Percentiles rank a stretch among this genome's conserved stretches.
Evolutionary conservation across 1,139 yeast species (phyloP).

Genomic region (Taphrina confusa): DNA sequence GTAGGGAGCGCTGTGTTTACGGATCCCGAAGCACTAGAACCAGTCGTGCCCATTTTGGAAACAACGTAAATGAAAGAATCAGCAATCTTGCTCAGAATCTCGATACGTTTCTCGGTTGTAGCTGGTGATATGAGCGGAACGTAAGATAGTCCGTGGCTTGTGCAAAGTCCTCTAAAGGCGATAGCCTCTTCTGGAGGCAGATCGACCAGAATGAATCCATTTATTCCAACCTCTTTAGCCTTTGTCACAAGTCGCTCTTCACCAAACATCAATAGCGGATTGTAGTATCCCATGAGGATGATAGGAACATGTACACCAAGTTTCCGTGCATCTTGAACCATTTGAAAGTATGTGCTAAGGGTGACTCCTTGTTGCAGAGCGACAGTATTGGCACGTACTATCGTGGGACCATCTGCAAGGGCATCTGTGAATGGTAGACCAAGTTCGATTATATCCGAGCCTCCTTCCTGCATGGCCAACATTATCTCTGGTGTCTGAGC

Average conservation of each 20-base stretch:
- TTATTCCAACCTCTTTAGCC: slow-evolving; percentile 84
- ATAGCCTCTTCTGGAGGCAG: slow-evolving; percentile 97
- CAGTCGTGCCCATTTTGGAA: slow-evolving; percentile 97
- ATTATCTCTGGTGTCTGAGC: slow-evolving; percentile 85
- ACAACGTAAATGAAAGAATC: slow-evolving; percentile 95
- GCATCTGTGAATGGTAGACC: slow-evolving; percentile 99
- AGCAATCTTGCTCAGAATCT: slow-evolving; percentile 76
- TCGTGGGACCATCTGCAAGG: slow-evolving; percentile 97
- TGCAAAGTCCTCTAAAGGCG: slow-evolving; percentile 72
- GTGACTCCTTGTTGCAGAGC: slow-evolving; percentile 84
- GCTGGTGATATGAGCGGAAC: slow-evolving; percentile 96
- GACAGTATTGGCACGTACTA: slow-evolving; percentile 76
- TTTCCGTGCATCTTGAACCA: slow-evolving; percentile 72
- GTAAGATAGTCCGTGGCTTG: slow-evolving; percentile 63
- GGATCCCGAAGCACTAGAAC: slow-evolving; percentile 60
- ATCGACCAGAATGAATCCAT: slow-evolving; percentile 91
- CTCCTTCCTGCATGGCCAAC: slow-evolving; percentile 88
- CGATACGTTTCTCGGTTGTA: slow-evolving; percentile 84
- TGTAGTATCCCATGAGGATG: slow-evolving; percentile 94
- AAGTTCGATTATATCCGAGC: slow-evolving; percentile 89
- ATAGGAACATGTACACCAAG: slow-evolving; percentile 86
- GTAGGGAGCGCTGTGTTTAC: slow-evolving; percentile 67
- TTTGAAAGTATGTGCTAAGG: slow-evolving; percentile 64
- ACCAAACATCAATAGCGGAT: slow-evolving; percentile 87
- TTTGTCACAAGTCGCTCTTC: slow-evolving; percentile 78